Evolutionary conservation across 345 rosid genomes (phyloP), one percentile per base, ranked within the genome.

Genomic region (Populus nigra): DNA sequence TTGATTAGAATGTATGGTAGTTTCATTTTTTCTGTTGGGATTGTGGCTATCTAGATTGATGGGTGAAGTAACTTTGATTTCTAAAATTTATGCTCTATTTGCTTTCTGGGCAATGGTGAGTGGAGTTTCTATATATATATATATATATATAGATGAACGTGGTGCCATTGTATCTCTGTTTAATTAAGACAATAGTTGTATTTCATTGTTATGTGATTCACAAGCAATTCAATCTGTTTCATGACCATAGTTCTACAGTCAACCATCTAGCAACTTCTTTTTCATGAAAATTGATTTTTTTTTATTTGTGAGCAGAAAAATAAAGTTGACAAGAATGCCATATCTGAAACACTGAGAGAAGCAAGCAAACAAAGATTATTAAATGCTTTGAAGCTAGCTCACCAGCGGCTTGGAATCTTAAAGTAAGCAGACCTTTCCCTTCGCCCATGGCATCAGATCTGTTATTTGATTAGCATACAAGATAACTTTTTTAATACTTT

Each of bases 341-440:
- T 96, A 78, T 86, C 95, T 4, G 88, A 88, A 80, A 71, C 84
- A n/a, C 78, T 88, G 35, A 87, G 98, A 81, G 86, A 93, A 75
- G 86, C 90, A 45, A 88, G 94, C 90, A 91, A 86, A 82, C 84
- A 89, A 75, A 89, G 97, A 86, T 85, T 96, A 70, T 69, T 75
- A 59, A 71, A 85, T 76, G 88, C 92, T 79, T 68, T 96, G 72
- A 86, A 69, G 81, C 88, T 78, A 68, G 93, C 92, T 73, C 84
- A 86, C 78, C 89, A 86, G 65, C 85, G 84, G 57, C 92, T 90
- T 71, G 83, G 84, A 65, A 53, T 78, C 84, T 71, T 87, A 55
- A 85, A 76, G 87, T 89, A 84, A 61, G 78, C 45, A 7, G 23
- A 29, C 63, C 29, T 65, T 68, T 78, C 59, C 62, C 20, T 68